phyloP scores from a whole-genome alignment of 495 filamentous ascomycete species.

The Cairneyella variabilis region DNA sequence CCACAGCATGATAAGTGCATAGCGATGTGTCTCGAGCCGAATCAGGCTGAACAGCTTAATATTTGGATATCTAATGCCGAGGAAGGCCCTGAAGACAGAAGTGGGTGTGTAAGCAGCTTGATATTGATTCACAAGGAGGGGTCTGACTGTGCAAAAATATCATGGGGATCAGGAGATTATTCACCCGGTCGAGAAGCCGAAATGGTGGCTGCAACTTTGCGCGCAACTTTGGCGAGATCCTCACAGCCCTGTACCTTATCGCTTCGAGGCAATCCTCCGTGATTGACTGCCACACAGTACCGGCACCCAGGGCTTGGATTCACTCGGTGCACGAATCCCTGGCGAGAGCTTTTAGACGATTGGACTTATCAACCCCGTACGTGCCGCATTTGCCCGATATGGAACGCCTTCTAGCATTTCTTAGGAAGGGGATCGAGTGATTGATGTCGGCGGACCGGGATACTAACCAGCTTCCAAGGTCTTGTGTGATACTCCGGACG shows the following conservation, averaged over 20 bases:
- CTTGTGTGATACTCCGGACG: not conserved
- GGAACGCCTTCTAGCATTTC: too few species aligned
- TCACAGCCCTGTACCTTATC: not conserved
- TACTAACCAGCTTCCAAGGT: not conserved
- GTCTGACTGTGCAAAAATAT: too few species aligned
- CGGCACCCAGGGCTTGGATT: conserved; percentile 11
- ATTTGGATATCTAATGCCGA: not conserved
- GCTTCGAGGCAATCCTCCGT: conserved; percentile 10
- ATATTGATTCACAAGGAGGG: too few species aligned
- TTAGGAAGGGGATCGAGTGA: too few species aligned
- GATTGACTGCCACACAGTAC: conserved; percentile 13
- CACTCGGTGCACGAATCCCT: not conserved
- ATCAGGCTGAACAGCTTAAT: not conserved
- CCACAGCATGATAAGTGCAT: not conserved
- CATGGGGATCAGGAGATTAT: conserved; percentile 8
- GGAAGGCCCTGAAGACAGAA: not conserved
- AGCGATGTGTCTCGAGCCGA: too few species aligned
- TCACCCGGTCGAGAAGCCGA: conserved; percentile 9
- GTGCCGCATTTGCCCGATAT: too few species aligned
- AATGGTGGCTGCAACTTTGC: too few species aligned
- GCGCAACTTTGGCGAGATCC: not conserved
- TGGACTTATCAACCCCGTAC: not conserved
- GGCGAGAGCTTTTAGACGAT: not conserved
- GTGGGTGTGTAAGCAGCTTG: not conserved
- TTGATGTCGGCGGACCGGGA: too few species aligned